Conservation (phyloP, 306 rosid genomes). For the Citrullus amarus region DNA sequence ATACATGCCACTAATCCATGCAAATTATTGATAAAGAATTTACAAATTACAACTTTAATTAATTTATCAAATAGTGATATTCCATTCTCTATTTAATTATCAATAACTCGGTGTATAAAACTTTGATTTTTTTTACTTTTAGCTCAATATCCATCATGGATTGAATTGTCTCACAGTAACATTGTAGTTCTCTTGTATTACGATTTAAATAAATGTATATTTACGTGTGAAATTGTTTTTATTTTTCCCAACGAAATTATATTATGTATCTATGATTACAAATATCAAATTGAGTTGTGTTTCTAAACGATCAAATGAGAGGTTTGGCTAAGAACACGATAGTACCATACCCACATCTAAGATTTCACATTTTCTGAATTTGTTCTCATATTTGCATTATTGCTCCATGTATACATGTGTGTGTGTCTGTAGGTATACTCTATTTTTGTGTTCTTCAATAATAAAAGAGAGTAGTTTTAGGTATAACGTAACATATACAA, state of each 20-base stretch:
- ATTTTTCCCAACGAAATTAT: not conserved
- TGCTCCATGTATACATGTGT: too few species aligned
- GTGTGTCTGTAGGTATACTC: too few species aligned
- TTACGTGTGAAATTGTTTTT: not conserved
- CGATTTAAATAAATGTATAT: too few species aligned
- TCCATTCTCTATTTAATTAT: not conserved
- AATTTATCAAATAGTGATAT: not conserved
- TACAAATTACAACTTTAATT: not conserved
- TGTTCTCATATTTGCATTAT: not conserved
- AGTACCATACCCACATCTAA: not conserved
- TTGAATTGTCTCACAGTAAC: not conserved
- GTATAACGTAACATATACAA: not conserved
- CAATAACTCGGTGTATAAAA: not conserved
- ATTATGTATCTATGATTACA: not conserved
- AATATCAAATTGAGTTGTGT: not conserved
- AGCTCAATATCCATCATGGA: not conserved
- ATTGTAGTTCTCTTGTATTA: too few species aligned
- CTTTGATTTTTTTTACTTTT: not conserved
- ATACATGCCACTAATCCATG: not conserved
- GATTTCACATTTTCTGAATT: not conserved
- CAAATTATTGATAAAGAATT: not conserved
- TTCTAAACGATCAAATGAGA: not conserved
- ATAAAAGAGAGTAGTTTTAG: not conserved
- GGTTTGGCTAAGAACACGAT: not conserved
- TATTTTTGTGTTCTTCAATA: too few species aligned